Evolutionary conservation across 2,329 filamentous ascomycete species (phyloP), one percentile per base, ranked within the genome.

Genomic region (Pseudogymnoascus sp.): DNA sequence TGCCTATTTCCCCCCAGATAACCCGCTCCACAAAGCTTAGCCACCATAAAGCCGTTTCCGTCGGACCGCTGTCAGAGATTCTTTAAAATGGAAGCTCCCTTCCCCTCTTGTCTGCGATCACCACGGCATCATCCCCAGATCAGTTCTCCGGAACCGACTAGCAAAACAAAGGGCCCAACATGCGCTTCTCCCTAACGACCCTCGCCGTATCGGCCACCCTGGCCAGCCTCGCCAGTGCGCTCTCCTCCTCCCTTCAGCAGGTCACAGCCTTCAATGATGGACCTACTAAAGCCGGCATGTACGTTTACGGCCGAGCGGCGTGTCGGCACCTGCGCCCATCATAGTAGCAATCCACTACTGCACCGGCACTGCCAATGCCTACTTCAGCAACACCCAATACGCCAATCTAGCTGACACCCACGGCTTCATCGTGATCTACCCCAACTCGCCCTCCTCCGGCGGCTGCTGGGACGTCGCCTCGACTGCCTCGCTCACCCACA

Each of bases 381-480:
- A 67, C 21, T 74, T 71, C 35, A 62, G 66, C 0, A 66, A 63
- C 14, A 71, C 73, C 12, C 65, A 55, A 33, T 55, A 55, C n/a
- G 45, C 80, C 28, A 73, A 76, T 1, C 74, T 83, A 7, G 81
- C 84, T 4, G 79, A 81, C 64, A 69, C 75, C 45, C 76, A 84
- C 62, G 83, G 83, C 41, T 86, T 82, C 72, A 84, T 88, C 61
- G 78, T 82, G 64, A 82, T 87, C 69, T 87, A 83, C 71, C 82
- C 83, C 0, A 75, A 78, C 66, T 79, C 78, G 1, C 80, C 81
- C 0, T 79, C 81, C 67, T 72, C 71, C n/a, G 81, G 75, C 11
- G 74, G 72, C 66, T 87, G 84, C 75, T 87, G 83, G 82, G 84
- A 87, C 64, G 83, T 86, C 2, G 79, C 79, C 14, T 81, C 79